Evolutionary conservation across 2,329 filamentous ascomycete genomes (phyloP).

Genomic region (Pseudogymnoascus sp.): DNA sequence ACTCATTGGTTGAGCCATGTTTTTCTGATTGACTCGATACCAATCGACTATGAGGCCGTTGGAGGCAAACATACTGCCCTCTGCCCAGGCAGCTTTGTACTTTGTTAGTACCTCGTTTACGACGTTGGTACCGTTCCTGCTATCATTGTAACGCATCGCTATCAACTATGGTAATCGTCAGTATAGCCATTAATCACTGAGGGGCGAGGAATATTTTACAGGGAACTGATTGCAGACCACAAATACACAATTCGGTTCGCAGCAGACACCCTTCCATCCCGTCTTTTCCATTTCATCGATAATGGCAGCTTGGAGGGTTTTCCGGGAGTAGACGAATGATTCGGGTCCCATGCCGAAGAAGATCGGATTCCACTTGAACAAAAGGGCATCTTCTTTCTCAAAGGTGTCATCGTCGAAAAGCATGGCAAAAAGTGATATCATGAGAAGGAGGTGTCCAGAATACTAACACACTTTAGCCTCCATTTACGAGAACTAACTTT

Average conservation of each 20-base stretch:
- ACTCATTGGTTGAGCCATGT: conserved; percentile 15
- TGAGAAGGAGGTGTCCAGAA: conserved; percentile 32
- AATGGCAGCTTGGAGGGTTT: conserved; percentile 29
- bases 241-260: conserved; percentile 34
- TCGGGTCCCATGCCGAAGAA: conserved; percentile 32
- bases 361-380: conserved; percentile 33
- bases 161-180: conserved; percentile 25
- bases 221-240: conserved; percentile 37
- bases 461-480: conserved; percentile 17
- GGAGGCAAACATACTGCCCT: conserved; percentile 25
- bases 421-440: conserved; percentile 34
- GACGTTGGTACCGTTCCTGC: conserved; percentile 27
- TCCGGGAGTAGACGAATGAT: conserved; percentile 27
- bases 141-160: conserved; percentile 31
- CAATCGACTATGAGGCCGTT: conserved; percentile 24
- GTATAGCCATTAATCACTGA: not conserved
- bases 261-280: conserved; percentile 34
- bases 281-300: conserved; percentile 31
- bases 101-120: conserved; percentile 28
- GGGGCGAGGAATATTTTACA: conserved; percentile 18
- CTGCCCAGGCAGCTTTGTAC: conserved; percentile 29
- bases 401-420: conserved; percentile 34
- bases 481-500: not conserved
- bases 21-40: conserved; percentile 24
- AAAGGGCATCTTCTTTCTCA: conserved; percentile 26